Evolutionary conservation across 2,329 filamentous ascomycete species (phyloP).

Genomic region (Madurella mycetomatis): DNA sequence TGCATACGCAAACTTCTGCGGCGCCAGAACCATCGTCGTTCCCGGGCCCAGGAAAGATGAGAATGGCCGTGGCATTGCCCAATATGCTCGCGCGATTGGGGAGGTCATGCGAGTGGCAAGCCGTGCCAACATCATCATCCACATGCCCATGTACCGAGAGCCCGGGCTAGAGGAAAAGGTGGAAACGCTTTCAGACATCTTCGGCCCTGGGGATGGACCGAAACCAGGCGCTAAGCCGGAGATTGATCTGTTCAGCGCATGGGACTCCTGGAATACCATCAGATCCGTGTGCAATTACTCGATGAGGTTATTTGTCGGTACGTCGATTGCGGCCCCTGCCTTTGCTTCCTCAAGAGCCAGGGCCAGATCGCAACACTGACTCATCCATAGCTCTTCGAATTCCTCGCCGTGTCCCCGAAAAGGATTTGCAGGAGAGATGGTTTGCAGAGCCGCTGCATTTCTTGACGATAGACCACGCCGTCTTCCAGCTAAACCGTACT

Average conservation of each 20-base stretch:
- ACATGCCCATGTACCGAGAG: slow-evolving; percentile 78
- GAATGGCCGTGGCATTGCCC: slow-evolving; percentile 52
- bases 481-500: slow-evolving; percentile 57
- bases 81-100: slow-evolving; percentile 79
- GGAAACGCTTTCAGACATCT: slow-evolving; percentile 49
- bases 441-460: slow-evolving; percentile 65
- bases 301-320: slow-evolving; percentile 76
- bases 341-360: slow-evolving; percentile 1
- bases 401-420: slow-evolving; percentile 55
- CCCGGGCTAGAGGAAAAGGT: slow-evolving; percentile 52
- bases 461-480: slow-evolving; percentile 48
- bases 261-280: slow-evolving; percentile 93
- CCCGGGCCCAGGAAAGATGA: slow-evolving; percentile 63
- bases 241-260: slow-evolving; percentile 70
- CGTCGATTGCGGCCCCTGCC: slow-evolving; percentile 33
- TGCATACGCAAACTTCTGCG: slow-evolving; percentile 93
- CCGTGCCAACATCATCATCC: slow-evolving; percentile 74
- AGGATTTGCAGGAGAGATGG: slow-evolving; percentile 61
- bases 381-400: slow-evolving; percentile 48
- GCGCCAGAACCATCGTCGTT: slow-evolving; percentile 76
- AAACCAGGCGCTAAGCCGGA: slow-evolving; percentile 38
- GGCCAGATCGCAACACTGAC: neutral
- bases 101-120: slow-evolving; percentile 71
- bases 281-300: slow-evolving; percentile 83
- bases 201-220: slow-evolving; percentile 30